Base-by-base conservation (phyloP, 192 early-diverging fungal species). In the Backusella tarrabulga region DNA sequence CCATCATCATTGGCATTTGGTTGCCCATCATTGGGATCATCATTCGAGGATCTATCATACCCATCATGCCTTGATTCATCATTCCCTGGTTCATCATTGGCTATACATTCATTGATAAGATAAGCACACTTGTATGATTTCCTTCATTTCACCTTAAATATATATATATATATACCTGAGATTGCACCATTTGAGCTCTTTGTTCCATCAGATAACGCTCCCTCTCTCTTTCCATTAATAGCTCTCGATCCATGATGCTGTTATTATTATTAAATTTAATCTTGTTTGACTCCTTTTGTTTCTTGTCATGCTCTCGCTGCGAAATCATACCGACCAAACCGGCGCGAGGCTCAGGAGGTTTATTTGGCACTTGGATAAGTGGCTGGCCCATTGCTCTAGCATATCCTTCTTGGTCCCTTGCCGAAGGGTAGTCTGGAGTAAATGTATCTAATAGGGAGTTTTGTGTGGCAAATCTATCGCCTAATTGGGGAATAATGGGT, bases 301-400 rank as follows among this genome's bases (percentile, higher is more conserved):
- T 84, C 56, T 78, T 80, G 7, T 80, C 79, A 14, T 69, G 19
- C 54, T 84, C 83, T 17, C 73, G 63, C 35, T 84, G 83, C 2
- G 83, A 77, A 29, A 84, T 84, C 76, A 84, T 78, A 11, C 83
- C 83, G 4, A 84, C 74, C 2, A 84, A 32, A 21, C 83, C 83
- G 56, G 83, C 67, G 2, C 79, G 71, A 11, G 83, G 83, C 34
- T 84, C 83, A 32, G 79, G 77, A 29, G 79, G 83, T 42, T 81
- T 80, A 68, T 77, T 75, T 19, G 83, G 83, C 4, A 84, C 76
- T 26, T 81, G 72, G 0, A 84, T 76, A 5, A 84, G 63, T 3
- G 83, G 76, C 4, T 84, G 79, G 0, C 83, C 83, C 34, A 79
- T 84, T 3, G 71, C 70, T 68, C 73, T 69, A 9, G 83, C 83